A percentile compares a stretch with the other conserved stretches of the same genome.
Conservation (phyloP, 768 basidiomycete genomes). For the Pleurotus sapidus region DNA sequence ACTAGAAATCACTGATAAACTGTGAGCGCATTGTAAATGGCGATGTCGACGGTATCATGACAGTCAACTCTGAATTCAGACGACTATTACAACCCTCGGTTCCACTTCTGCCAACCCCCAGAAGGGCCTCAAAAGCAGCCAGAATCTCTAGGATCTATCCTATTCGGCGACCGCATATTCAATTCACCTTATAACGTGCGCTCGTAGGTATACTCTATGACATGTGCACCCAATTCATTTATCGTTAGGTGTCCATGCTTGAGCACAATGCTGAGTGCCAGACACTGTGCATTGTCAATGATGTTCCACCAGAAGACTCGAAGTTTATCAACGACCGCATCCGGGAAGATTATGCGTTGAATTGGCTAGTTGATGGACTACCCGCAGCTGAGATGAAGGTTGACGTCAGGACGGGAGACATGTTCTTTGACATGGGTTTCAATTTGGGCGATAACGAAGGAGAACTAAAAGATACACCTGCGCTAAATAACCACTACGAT, state of each 20-base stretch:
- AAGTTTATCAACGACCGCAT: slow-evolving; percentile 92
- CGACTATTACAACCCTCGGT: slow-evolving; percentile 88
- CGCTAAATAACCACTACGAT: slow-evolving; percentile 92
- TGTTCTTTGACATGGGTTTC: slow-evolving; percentile 94
- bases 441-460: slow-evolving; percentile 81
- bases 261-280: slow-evolving; percentile 73
- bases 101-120: slow-evolving; percentile 83
- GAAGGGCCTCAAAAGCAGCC: slow-evolving; percentile 73
- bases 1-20: slow-evolving; percentile 87
- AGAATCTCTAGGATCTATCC: slow-evolving; percentile 86
- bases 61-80: slow-evolving; percentile 31
- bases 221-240: slow-evolving; percentile 9
- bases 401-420: slow-evolving; percentile 73
- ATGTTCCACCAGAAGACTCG: slow-evolving; percentile 68
- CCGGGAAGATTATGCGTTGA: slow-evolving; percentile 87
- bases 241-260: slow-evolving; percentile 73
- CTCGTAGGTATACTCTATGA: slow-evolving; percentile 8
- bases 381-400: slow-evolving; percentile 92
- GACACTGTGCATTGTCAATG: slow-evolving; percentile 57
- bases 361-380: slow-evolving; percentile 93
- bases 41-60: not conserved
- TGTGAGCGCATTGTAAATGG: slow-evolving; percentile 43
- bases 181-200: slow-evolving; percentile 84
- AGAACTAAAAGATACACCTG: slow-evolving; percentile 53
- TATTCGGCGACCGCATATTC: slow-evolving; percentile 97